A percentile compares a stretch with the other conserved stretches of the same genome.
phyloP scores from a whole-genome alignment of 768 basidiomycete genomes.

The Jaapia argillacea region DNA sequence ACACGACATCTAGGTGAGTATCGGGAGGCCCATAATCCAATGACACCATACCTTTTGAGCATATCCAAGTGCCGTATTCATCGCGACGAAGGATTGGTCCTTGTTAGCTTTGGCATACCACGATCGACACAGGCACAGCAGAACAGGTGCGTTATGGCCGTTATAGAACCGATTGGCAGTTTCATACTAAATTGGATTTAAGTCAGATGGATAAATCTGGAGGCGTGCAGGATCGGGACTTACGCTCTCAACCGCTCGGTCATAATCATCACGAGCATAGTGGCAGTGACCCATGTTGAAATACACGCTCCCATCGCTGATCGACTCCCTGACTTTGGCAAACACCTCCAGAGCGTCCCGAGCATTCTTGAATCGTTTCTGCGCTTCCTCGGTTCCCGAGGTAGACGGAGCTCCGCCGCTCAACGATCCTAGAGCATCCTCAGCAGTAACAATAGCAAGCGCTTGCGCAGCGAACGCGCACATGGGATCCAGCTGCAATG shows the following conservation, averaged over 20 bases:
- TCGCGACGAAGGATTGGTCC: slow-evolving; percentile 72
- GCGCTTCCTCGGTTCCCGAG: slow-evolving; percentile 47
- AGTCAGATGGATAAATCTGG: slow-evolving; percentile 1
- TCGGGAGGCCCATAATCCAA: background rate
- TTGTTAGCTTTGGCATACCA: slow-evolving; percentile 94
- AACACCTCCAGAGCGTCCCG: slow-evolving; percentile 87
- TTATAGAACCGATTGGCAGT: slow-evolving; percentile 74
- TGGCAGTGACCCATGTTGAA: slow-evolving; percentile 97
- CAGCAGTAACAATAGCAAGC: slow-evolving; percentile 87
- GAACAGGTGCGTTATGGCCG: slow-evolving; percentile 61
- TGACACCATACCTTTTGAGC: slow-evolving; percentile 55
- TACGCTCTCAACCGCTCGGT: slow-evolving; percentile 93
- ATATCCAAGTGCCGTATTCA: slow-evolving; percentile 78
- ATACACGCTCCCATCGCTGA: slow-evolving; percentile 79
- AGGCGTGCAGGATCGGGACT: no score
- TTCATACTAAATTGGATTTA: slow-evolving; percentile 64
- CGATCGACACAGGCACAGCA: slow-evolving; percentile 82
- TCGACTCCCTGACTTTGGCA: slow-evolving; percentile 81
- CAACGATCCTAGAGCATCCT: slow-evolving; percentile 73
- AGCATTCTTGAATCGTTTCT: slow-evolving; percentile 59
- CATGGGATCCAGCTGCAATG: slow-evolving; percentile 69
- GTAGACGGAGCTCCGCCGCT: slow-evolving; percentile 40
- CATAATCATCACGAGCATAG: slow-evolving; percentile 87
- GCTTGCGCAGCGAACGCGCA: slow-evolving; percentile 95
- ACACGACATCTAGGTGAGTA: slow-evolving; percentile 24